Conservation (phyloP, 2,329 filamentous ascomycete species). For the Diaporthe citrichinensis region DNA sequence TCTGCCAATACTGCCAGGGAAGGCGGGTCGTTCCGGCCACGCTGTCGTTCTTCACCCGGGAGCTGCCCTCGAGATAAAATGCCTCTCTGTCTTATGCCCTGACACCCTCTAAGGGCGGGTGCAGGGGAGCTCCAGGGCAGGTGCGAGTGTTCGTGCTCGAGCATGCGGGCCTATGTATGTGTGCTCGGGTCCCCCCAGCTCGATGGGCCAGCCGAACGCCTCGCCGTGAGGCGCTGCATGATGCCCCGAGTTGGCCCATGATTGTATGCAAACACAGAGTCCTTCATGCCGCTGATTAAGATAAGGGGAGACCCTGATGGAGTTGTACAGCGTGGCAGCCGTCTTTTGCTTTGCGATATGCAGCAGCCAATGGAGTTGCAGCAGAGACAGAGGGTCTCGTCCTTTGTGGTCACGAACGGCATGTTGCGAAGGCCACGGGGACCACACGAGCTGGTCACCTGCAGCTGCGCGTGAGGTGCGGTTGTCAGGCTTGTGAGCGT, state of each 20-base stretch:
- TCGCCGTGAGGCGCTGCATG: background rate
- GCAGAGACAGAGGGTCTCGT: background rate
- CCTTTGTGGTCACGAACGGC: slow-evolving; percentile 36
- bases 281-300: slow-evolving; percentile 35
- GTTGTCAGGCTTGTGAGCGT: background rate
- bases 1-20: background rate
- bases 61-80: background rate
- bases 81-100: slow-evolving; percentile 17
- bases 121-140: slow-evolving; percentile 15
- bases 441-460: slow-evolving; percentile 36
- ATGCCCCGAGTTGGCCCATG: slow-evolving; percentile 8
- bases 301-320: slow-evolving; percentile 29
- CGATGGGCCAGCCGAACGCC: background rate
- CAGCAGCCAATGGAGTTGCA: background rate
- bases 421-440: slow-evolving; percentile 23
- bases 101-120: background rate
- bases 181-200: background rate
- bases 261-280: background rate
- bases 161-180: background rate
- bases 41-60: slow-evolving; percentile 1
- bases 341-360: background rate
- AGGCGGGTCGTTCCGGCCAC: slow-evolving; percentile 25
- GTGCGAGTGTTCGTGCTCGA: background rate
- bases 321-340: slow-evolving; percentile 24
- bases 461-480: slow-evolving; percentile 28